Evolutionary conservation across 768 basidiomycete genomes (phyloP), one percentile per base, ranked within the genome.

Genomic region (Mycena galopus): DNA sequence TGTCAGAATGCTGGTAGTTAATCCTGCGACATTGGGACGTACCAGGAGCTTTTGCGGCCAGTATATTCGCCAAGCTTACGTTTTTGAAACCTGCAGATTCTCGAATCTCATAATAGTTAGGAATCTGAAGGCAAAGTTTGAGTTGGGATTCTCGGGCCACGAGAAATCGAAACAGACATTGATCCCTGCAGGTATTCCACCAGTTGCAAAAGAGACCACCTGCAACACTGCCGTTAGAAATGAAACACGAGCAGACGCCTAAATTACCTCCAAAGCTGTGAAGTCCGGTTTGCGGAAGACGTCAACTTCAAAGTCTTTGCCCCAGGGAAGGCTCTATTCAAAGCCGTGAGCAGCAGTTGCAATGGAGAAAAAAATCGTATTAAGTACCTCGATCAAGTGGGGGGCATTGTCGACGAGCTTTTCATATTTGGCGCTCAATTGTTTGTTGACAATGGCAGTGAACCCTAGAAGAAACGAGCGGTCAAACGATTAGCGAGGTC

Each of bases 71-170:
- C 30, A 96, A 87, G 0, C 93, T 94, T 44, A 96, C 95, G 76
- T 96, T 96, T 85, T 96, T 96, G 84, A 96, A 96, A 0, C 96
- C 96, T 39, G 86, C 86, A 3, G 90, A 87, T 79, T 94, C 95
- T 51, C 96, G 88, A 72, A 96, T 88, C 70, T 95, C 90, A 76
- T 95, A 96, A 76, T 96, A 95, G 76, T 95, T 95, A 51, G 93
- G 92, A 77, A 93, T 94, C 91, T 93, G 71, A 37, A 55, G 29
- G 17, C 10, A 21, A 25, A 53, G 35, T 42, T 62, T 16, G 57
- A 71, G 19, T n/a, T 57, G 63, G 10, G 7, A 50, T 37, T 61
- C 35, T 4, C 0, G n/a, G n/a, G 55, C 51, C 71, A 57, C 23
- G 23, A 42, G 37, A 57, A 59, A 27, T 32, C 39, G 51, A 44